Evolutionary conservation across 1,284 basidiomycete species (phyloP), one percentile per base, ranked within the genome.

Genomic region (Cryptococcus maquisensis): DNA sequence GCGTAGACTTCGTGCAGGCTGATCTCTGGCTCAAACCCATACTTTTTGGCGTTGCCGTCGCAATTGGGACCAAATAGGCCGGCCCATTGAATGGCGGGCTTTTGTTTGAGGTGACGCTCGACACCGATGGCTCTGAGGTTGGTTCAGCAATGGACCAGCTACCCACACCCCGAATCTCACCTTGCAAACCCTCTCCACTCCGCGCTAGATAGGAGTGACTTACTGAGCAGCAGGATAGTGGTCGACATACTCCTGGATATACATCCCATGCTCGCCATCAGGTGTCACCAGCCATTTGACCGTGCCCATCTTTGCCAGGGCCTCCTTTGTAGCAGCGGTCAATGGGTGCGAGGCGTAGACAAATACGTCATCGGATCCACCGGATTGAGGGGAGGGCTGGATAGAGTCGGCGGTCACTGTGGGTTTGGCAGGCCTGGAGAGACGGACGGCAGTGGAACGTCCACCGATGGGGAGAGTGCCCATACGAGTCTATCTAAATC

Each of bases 281-380:
- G 78, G 78, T 0, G 78, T 76, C 21, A 79, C 76, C 43, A 81
- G 71, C 69, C 77, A 79, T 82, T 86, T 86, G 28, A 95, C 89
- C 36, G 84, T 81, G 4, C 72, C 71, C 5, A 96, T 77, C 48
- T 84, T 80, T 49, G 85, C 81, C 26, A 95, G 72, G 56, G 84
- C 87, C 2, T 78, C 66, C 69, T 85, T 86, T 1, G 89, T 94
- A 37, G 85, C 85, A 5, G 81, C 76, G 46, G 85, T 84, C 51
- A 91, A 77, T 0, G 89, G 87, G 3, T 90, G 90, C 2, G 89
- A 93, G 1, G 90, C 91, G 32, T 95, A 80, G 1, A 96, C 79
- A 84, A 90, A 94, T 23, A 96, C 83, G 4, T 83, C 84, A 18
- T 86, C 84, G 28, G 50, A 55, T 4, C 49, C 32, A 4, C 51